A percentile compares a stretch with the other conserved stretches of the same genome.
Conservation (phyloP, 2,329 filamentous ascomycete species). For the Cytospora leucostoma region DNA sequence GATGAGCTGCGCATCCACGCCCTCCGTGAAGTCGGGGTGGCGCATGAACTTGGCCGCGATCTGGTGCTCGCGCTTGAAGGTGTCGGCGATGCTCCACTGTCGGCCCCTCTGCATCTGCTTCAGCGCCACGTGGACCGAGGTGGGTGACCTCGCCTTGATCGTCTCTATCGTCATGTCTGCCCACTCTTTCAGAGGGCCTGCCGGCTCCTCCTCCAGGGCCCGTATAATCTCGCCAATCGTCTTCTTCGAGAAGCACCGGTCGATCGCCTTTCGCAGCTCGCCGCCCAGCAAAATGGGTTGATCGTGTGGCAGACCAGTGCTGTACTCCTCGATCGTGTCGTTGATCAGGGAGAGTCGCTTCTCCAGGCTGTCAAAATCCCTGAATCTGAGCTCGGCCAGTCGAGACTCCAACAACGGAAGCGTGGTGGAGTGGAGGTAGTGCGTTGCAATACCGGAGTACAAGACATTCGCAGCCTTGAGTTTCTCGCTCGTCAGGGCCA, state of each 20-base stretch:
- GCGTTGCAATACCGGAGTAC: slow-evolving; percentile 89
- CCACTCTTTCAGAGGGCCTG: slow-evolving; percentile 67
- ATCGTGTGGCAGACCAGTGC: slow-evolving; percentile 78
- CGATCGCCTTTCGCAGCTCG: slow-evolving; percentile 75
- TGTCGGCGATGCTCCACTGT: slow-evolving; percentile 76
- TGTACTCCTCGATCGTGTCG: slow-evolving; percentile 88
- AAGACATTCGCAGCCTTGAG: slow-evolving; percentile 83
- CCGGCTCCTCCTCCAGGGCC: slow-evolving; percentile 59
- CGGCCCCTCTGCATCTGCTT: slow-evolving; percentile 75
- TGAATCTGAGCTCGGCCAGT: slow-evolving; percentile 85
- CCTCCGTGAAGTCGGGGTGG: slow-evolving; percentile 87
- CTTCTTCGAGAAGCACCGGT: slow-evolving; percentile 74
- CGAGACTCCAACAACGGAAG: slow-evolving; percentile 80
- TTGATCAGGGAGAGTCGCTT: slow-evolving; percentile 74
- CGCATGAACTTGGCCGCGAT: slow-evolving; percentile 89
- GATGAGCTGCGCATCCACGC: slow-evolving; percentile 80
- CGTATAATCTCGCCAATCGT: slow-evolving; percentile 69
- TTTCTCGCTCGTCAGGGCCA: slow-evolving; percentile 85
- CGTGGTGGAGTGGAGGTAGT: slow-evolving; percentile 91
- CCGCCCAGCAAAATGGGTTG: slow-evolving; percentile 69
- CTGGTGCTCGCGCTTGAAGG: slow-evolving; percentile 82
- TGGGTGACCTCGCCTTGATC: slow-evolving; percentile 79
- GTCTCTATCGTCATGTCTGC: slow-evolving; percentile 75
- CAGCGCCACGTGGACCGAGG: slow-evolving; percentile 80
- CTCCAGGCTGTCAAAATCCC: slow-evolving; percentile 67